phyloP scores from a whole-genome alignment of 768 basidiomycete genomes.

The Lyophyllum atratum region DNA sequence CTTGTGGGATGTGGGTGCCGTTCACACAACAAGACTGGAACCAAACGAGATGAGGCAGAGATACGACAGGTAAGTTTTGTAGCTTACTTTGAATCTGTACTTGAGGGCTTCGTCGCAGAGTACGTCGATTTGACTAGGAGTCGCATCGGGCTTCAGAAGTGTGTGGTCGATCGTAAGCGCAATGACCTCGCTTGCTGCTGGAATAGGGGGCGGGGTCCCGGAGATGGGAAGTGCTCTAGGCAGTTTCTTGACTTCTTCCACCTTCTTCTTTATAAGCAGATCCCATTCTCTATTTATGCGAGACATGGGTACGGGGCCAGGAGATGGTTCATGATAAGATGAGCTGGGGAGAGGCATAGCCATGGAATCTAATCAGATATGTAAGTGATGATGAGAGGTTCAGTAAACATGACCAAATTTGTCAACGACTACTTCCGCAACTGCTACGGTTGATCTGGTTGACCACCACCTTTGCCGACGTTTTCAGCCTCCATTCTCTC shows the following conservation, averaged over 20 bases:
- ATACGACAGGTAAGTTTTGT: background rate
- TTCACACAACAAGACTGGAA: slow-evolving; percentile 55
- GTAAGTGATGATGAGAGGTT: background rate
- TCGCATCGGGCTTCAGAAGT: slow-evolving; percentile 51
- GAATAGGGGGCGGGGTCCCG: background rate
- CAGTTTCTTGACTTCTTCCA: slow-evolving; percentile 27
- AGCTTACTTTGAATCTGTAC: slow-evolving; percentile 47
- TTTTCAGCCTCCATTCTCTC: background rate
- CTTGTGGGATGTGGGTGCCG: slow-evolving; percentile 43
- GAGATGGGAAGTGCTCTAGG: slow-evolving; percentile 12
- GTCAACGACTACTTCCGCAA: background rate
- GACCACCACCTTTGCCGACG: background rate
- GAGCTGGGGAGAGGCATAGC: background rate
- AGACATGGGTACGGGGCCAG: slow-evolving; percentile 15
- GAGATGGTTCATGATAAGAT: background rate
- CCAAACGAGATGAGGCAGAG: background rate
- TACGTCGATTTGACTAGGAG: slow-evolving; percentile 41
- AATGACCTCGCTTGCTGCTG: slow-evolving; percentile 16
- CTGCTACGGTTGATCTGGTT: background rate
- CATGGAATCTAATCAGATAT: background rate
- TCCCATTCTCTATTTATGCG: slow-evolving; percentile 36
- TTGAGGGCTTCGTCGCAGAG: slow-evolving; percentile 50
- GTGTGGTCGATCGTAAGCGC: slow-evolving; percentile 50
- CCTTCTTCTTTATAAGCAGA: slow-evolving; percentile 27
- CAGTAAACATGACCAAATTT: slow-evolving; percentile 13